Base-by-base conservation (phyloP, 1,284 basidiomycete genomes). In the Ganoderma boninense region DNA sequence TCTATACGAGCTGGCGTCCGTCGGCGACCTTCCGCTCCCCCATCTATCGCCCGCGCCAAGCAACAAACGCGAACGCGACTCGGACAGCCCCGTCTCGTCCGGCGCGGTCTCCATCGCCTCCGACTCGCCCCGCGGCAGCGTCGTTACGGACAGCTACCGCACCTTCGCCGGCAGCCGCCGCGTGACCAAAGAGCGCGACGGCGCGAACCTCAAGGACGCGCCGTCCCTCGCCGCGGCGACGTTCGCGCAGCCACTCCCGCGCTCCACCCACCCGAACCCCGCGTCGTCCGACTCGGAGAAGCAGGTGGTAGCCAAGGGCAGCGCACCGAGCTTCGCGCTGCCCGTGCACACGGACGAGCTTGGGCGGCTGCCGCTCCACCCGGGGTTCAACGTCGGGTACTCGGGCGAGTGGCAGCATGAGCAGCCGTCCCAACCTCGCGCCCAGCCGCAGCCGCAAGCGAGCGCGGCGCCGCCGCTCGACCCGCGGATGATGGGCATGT, bases 1-100 rank as follows among this genome's bases (percentile, higher is more conserved):
- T 57, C 79, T 93, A 14, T 90, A 87, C 71, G 91, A 92, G 73
- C 82, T 93, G 1, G 90, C 91, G 1, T 89, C 85, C 11, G 88
- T 89, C 7, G 90, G 90, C 4, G 90, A 92, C 42, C 82, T 92
- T 2, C 90, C 90, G 0, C 81, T 92, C 1, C 88, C 90, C 11
- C 83, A 87, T 64, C 75, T 85, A 0, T 87, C 84, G 54, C 85
- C 87, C 6, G 57, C 72, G 3, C 75, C 83, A 0, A 84, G 77
- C 67, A 85, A 88, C 72, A 93, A 93, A 72, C 89, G 91, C 20
- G 89, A 89, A 44, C 84, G 90, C 40, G 89, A 89, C 68, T 80
- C 84, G 1, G 89, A 90, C 68, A 86, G 83, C 66, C 75, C 80
- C 2, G 69, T 68, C 35, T 73, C 77, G 40, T 67, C 76, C 23